Percentiles rank a stretch among this genome's conserved stretches.
Conservation (phyloP, 768 basidiomycete species). For the Boletus rubescentipes region DNA sequence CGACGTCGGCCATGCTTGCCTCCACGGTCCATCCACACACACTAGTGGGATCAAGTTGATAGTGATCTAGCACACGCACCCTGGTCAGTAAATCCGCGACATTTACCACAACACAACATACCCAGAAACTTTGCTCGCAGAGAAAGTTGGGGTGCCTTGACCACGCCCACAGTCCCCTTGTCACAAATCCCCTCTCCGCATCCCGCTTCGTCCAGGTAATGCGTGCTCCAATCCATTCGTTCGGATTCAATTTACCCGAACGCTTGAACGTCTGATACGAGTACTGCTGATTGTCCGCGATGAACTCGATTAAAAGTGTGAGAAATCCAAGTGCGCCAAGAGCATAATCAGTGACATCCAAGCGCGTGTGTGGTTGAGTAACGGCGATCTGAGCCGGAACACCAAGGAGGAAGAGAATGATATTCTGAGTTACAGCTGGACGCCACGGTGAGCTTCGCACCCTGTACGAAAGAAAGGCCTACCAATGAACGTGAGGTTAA, state of each 20-base stretch:
- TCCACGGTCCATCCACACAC: constrained; percentile 34
- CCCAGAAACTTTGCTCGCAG: constrained; percentile 89
- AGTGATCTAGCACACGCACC: constrained; percentile 47
- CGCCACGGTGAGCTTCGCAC: constrained; percentile 1
- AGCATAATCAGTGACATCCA: constrained; percentile 58
- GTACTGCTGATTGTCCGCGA: constrained; percentile 90
- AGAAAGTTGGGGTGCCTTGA: constrained; percentile 90
- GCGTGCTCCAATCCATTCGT: constrained; percentile 64
- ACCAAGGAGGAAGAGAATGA: constrained; percentile 72
- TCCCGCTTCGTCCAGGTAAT: constrained; percentile 69
- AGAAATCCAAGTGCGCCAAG: constrained; percentile 60
- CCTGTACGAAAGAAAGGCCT: constrained; percentile 14
- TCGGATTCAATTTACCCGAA: constrained; percentile 33
- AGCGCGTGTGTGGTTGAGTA: constrained; percentile 49
- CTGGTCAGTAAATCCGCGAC: neutral
- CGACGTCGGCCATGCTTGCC: constrained; percentile 24
- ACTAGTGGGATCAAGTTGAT: constrained; percentile 67
- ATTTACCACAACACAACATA: constrained; percentile 31
- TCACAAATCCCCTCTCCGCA: constrained; percentile 77
- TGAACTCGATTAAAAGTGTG: constrained; percentile 70
- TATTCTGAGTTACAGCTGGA: constrained; percentile 70
- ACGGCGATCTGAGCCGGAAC: constrained; percentile 59
- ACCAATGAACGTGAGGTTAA: constrained; percentile 69
- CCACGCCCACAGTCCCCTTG: constrained; percentile 83
- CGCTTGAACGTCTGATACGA: constrained; percentile 80